Base-by-base conservation (phyloP, 495 filamentous ascomycete species). In the Annulohypoxylon stygium region DNA sequence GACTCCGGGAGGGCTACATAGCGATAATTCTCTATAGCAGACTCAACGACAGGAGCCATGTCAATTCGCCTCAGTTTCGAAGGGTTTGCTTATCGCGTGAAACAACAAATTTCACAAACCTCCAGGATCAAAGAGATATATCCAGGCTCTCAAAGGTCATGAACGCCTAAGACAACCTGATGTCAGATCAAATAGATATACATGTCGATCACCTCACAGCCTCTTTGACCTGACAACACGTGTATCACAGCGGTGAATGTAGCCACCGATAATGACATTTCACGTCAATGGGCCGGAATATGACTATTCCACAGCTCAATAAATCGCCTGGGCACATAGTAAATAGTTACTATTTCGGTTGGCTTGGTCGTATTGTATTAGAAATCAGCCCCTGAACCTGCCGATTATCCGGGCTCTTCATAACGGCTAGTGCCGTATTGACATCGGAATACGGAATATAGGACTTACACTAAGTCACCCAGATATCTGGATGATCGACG, bases 231-330 rank as follows among this genome's bases (percentile, higher is more conserved):
- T 54, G 30, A 25, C 10, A 14, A 33, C 50, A 26, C 23, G 12
- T n/a, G 25, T 54, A 54, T n/a, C 25, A 33, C 50, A 23, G 50
- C 50, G 50, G 50, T 34, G 50, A n/a, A 54, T 23, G 50, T 26
- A 54, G 50, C 23, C 23, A 33, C 50, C 25, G 25, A 6, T 4
- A 33, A 9, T n/a, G 16, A 26, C 20, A 12, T 11, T 20, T 7
- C 25, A 6, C 20, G 4, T 26, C 11, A 8, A 54, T 12, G 9
- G 12, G 12, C 25, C 23, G 14, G 4, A 33, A 16, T 14, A 30
- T 16, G 25, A 12, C 3, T 18, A 11, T 25, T 10, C 25, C 5
- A 6, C 5, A 26, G 50, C 25, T n/a, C 4, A 7, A 5, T 8
- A 20, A 51, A 26, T 51, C 48, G 20, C 48, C 48, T 26, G 10